Evolutionary conservation across 345 rosid genomes (phyloP).

Genomic region (Eucalyptus viminalis): DNA sequence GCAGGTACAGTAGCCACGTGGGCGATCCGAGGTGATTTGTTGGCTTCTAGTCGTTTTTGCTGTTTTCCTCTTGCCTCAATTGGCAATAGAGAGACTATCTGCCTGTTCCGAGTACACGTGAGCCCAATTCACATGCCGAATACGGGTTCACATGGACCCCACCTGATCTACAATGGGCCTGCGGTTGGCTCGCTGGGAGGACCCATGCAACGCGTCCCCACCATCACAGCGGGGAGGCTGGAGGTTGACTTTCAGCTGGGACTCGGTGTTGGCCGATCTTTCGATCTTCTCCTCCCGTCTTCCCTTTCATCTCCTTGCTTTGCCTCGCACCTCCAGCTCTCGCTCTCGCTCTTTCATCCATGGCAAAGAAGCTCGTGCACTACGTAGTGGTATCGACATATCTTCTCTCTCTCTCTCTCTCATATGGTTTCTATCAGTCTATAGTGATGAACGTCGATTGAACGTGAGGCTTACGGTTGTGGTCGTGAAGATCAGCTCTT

Average conservation of each 20-base stretch:
- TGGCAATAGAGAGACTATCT: too few species aligned
- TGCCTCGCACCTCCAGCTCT: not conserved
- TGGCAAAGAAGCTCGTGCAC: constrained; percentile 22
- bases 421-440: not conserved
- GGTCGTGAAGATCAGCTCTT: not conserved
- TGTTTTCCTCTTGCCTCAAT: too few species aligned
- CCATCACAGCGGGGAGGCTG: not conserved
- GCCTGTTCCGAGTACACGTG: too few species aligned
- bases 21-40: too few species aligned
- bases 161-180: too few species aligned
- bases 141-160: too few species aligned
- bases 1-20: too few species aligned
- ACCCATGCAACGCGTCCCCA: not conserved
- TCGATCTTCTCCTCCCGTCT: not conserved
- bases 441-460: not conserved
- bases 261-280: not conserved
- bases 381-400: constrained; percentile 16
- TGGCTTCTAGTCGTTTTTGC: too few species aligned
- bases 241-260: not conserved
- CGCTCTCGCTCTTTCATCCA: not conserved
- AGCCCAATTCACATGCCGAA: too few species aligned
- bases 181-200: too few species aligned
- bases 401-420: not conserved
- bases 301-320: not conserved
- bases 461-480: not conserved